Percentiles rank a stretch among this genome's conserved stretches.
Conservation (phyloP, 768 basidiomycete species). For the Lentinula sp. region DNA sequence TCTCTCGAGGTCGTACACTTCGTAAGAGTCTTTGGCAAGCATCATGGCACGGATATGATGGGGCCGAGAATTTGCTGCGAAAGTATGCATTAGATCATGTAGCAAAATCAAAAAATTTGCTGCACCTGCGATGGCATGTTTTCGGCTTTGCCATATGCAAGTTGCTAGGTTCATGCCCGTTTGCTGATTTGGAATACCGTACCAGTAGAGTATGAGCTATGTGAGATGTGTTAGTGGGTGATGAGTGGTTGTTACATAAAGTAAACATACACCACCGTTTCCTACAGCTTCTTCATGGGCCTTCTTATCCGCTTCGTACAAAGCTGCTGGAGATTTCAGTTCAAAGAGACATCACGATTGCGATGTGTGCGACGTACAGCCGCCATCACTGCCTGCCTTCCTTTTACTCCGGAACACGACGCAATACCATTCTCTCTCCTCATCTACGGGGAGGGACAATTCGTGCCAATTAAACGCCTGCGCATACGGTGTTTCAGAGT, state of each 20-base stretch:
- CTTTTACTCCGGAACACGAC: slow-evolving; percentile 86
- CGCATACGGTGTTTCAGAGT: slow-evolving; percentile 59
- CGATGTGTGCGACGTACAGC: slow-evolving; percentile 38
- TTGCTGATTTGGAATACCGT: slow-evolving; percentile 69
- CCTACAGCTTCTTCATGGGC: slow-evolving; percentile 93
- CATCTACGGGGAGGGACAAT: slow-evolving; percentile 57
- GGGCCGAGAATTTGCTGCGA: slow-evolving; percentile 73
- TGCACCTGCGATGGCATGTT: slow-evolving; percentile 73
- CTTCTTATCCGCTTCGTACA: slow-evolving; percentile 81
- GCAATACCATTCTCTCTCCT: slow-evolving; percentile 86
- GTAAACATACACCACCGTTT: slow-evolving; percentile 68
- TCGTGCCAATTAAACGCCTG: slow-evolving; percentile 88
- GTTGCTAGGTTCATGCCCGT: slow-evolving; percentile 90
- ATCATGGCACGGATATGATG: slow-evolving; percentile 81
- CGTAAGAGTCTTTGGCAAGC: slow-evolving; percentile 72
- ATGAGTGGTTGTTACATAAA: background rate
- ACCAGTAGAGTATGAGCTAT: slow-evolving; percentile 90
- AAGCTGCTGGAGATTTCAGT: slow-evolving; percentile 34
- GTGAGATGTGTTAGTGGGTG: slow-evolving; percentile 7
- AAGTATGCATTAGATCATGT: slow-evolving; percentile 31
- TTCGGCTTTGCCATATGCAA: slow-evolving; percentile 91
- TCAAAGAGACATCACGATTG: slow-evolving; percentile 2
- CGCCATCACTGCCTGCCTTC: slow-evolving; percentile 62
- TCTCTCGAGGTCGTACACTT: slow-evolving; percentile 73
- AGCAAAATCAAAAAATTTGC: slow-evolving; percentile 48